phyloP scores from a whole-genome alignment of 805 yeast genomes.

The Ogataea allantospora region DNA sequence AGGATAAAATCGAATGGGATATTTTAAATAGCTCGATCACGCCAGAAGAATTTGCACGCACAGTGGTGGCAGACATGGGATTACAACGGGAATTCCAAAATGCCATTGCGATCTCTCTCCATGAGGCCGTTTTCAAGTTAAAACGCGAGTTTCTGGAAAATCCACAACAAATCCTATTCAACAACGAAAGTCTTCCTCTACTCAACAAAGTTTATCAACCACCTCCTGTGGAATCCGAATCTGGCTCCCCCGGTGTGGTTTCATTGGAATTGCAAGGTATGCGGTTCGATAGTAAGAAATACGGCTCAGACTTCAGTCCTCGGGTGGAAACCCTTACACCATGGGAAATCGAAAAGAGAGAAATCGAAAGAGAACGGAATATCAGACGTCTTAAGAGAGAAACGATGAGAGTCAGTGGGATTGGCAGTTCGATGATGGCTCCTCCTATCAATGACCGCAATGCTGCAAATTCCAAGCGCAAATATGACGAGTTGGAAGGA shows the following conservation, averaged over 20 bases:
- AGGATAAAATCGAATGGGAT: constrained; percentile 96
- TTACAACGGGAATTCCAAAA: constrained; percentile 81
- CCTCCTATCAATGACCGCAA: constrained; percentile 8
- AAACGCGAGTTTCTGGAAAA: constrained; percentile 78
- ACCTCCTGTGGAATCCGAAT: constrained; percentile 16
- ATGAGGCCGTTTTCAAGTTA: constrained; percentile 72
- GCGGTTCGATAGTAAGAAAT: constrained; percentile 70
- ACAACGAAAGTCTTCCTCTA: constrained; percentile 36
- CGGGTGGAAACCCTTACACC: constrained; percentile 80
- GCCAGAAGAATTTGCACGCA: constrained; percentile 82
- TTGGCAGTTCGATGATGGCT: constrained; percentile 33
- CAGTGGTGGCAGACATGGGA: constrained; percentile 83
- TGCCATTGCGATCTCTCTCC: constrained; percentile 82
- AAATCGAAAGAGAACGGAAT: constrained; percentile 90
- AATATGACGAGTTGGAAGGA: constrained; percentile 38
- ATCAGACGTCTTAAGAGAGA: constrained; percentile 91
- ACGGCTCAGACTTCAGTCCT: constrained; percentile 87
- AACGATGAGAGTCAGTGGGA: constrained; percentile 64
- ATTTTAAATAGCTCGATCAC: constrained; percentile 51
- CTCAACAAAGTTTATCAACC: constrained; percentile 35
- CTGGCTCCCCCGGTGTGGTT: constrained; percentile 10
- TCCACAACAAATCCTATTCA: constrained; percentile 35
- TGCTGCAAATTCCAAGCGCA: constrained; percentile 25
- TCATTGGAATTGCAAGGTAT: constrained; percentile 41
- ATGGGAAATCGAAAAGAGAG: constrained; percentile 92